Evolutionary conservation across 2,329 filamentous ascomycete species (phyloP).

Genomic region (Monosporascus sp.): DNA sequence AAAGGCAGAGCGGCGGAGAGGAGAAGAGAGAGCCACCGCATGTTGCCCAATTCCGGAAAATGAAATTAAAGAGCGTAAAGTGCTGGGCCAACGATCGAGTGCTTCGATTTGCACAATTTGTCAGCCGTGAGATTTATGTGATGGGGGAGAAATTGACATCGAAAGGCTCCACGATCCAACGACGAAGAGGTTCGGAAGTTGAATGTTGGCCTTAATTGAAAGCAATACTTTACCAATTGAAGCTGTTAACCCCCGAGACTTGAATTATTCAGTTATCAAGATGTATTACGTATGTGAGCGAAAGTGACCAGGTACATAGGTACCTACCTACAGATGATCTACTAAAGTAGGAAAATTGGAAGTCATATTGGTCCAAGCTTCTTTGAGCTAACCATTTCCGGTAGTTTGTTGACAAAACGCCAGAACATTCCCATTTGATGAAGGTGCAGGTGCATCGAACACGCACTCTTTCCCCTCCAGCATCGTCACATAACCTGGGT

Average conservation of each 20-base stretch:
- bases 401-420: conserved; percentile 18
- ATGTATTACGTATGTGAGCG: not conserved
- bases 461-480: conserved; percentile 9
- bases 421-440: not conserved
- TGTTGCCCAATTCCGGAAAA: conserved; percentile 36
- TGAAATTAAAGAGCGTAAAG: conserved; percentile 6
- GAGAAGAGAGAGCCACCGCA: conserved; percentile 63
- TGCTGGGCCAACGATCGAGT: not conserved
- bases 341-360: too few relatives aligned
- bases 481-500: conserved; percentile 1
- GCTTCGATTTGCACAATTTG: not conserved
- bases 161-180: not conserved
- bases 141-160: not conserved
- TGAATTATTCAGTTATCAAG: not conserved
- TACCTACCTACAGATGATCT: not conserved
- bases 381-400: conserved; percentile 8
- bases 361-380: not conserved
- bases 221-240: too few relatives aligned
- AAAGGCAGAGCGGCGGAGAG: conserved; percentile 57
- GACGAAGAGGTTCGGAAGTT: not conserved
- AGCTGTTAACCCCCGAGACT: too few relatives aligned
- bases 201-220: not conserved
- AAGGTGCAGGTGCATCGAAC: conserved; percentile 14
- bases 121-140: conserved; percentile 1
- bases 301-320: not conserved